Evolutionary conservation across 2,329 filamentous ascomycete genomes (phyloP), one percentile per base, ranked within the genome.

Genomic region (Monilinia laxa): DNA sequence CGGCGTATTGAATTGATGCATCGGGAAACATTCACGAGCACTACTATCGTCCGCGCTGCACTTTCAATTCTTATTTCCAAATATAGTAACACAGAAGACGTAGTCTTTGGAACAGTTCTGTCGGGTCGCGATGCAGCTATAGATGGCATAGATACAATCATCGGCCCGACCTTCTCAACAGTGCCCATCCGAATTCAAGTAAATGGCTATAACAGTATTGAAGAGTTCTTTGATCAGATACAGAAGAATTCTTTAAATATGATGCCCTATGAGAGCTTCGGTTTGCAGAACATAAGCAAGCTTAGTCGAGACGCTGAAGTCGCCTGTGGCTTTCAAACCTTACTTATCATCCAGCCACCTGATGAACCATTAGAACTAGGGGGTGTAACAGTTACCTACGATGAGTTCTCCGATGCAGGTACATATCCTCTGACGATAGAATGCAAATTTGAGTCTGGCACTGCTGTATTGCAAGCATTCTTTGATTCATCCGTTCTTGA

Each of bases 21-120:
- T 18, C 25, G 18, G 40, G 52, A 55, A 10, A 57, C 28, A 12
- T 57, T 28, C 16, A 54, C 47, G 4, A 20, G 35, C 2, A 31
- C 64, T 16, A 54, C 25, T 18, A 20, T 55, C 5, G 49, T 62
- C 7, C 51, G 25, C 10, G 31, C 64, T 20, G 64, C 64, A 23
- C 45, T 23, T 18, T 31, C 64, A 7, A 23, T 66, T n/a, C 14
- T 72, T 4, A 58, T 80, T 0, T 71, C 71, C 0, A 64, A 57
- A 11, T 78, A 76, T 63, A 70, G 70, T 6, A 74, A 76, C 52
- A 74, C 75, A 0, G 69, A 76, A 42, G 60, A 70, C 31, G 71
- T 80, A 9, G 69, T 71, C 2, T 77, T 79, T 68, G 79, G 79
- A 1, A 67, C 69, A 16, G 75, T 77, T 2, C 57, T 80, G 1